Base-by-base conservation (phyloP, 2,329 filamentous ascomycete genomes). In the Colletotrichum abscissum region DNA sequence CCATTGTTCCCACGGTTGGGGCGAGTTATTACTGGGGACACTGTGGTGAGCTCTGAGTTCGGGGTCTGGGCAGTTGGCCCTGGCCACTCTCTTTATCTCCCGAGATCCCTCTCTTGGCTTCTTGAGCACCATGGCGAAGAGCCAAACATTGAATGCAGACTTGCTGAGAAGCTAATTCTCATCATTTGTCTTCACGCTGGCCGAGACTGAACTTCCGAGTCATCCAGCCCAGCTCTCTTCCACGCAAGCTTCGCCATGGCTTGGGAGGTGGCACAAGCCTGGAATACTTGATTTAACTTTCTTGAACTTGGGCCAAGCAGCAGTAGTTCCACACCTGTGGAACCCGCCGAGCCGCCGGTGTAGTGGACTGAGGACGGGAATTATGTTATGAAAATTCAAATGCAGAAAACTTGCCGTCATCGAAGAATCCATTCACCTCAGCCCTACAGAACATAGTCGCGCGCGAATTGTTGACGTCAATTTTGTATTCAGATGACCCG, bases 311-410 rank as follows among this genome's bases (percentile, higher is more conserved):
- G 26, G 8, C 30, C 33, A 62, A 49, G 16, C 54, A 26, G 11
- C 56, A 12, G 22, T n/a, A 4, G 38, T 57, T n/a, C 22, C 57
- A 46, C 64, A 26, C 49, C 26, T 14, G 71, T 71, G 71, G 67
- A 66, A 63, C 62, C 56, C 12, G 71, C 71, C 71, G 33, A 73
- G 71, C 19, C 67, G 35, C 38, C 42, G 55, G 67, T 38, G 67
- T 24, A 12, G 71, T 46, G 56, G 67, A 62, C 30, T 58, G 22
- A 4, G 14, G 30, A 49, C 67, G 56, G 67, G 59, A 74, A 72
- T 74, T 72, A 74, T 72, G 72, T 74, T 72, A 72, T 74, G 69
- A 56, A 74, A 74, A 74, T 69, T 60, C 54, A 42, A 58, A 68
- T 22, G n/a, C 42, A 42, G 35, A 24, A 63, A 16, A 62, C 5